Evolutionary conservation across 148 eudicot genomes (phyloP).

Genomic region (Chenopodium quinoa): DNA sequence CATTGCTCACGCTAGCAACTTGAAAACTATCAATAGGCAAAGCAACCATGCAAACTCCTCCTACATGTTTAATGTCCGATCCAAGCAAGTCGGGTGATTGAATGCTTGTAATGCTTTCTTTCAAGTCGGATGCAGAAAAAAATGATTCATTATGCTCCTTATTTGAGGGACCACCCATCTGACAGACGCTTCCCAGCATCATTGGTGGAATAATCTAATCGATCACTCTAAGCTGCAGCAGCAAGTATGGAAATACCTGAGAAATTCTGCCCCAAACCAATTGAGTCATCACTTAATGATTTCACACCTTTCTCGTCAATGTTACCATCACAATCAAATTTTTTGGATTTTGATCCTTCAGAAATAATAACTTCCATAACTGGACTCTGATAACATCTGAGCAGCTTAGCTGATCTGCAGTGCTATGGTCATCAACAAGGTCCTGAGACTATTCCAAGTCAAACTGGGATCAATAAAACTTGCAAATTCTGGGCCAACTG

Average conservation of each 20-base stretch:
- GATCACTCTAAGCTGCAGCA: slow-evolving; percentile 61
- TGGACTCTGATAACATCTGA: neutral
- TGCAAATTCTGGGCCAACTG: slow-evolving; percentile 39
- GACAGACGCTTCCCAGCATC: slow-evolving; percentile 25
- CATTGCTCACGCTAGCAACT: slow-evolving; percentile 4
- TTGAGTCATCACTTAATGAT: slow-evolving; percentile 2
- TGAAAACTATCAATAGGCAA: slow-evolving; percentile 1
- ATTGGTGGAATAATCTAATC: slow-evolving; percentile 31
- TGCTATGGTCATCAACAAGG: slow-evolving; percentile 18
- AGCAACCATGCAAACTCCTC: neutral
- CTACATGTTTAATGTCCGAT: neutral
- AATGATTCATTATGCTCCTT: neutral
- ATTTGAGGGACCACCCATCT: slow-evolving; percentile 3
- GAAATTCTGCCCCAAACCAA: slow-evolving; percentile 40
- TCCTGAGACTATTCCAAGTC: slow-evolving; percentile 45
- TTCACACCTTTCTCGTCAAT: slow-evolving; percentile 2
- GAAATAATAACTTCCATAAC: slow-evolving; percentile 2
- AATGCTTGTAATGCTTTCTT: neutral
- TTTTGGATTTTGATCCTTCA: slow-evolving; percentile 8
- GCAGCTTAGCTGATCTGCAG: slow-evolving; percentile 21
- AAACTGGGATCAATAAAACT: slow-evolving; percentile 41
- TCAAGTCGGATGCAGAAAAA: slow-evolving; percentile 4
- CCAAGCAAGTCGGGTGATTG: slow-evolving; percentile 1
- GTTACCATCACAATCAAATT: slow-evolving; percentile 16
- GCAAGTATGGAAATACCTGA: slow-evolving; percentile 76